Conservation (phyloP, 2,329 filamentous ascomycete genomes). For the Pseudogymnoascus sp. region DNA sequence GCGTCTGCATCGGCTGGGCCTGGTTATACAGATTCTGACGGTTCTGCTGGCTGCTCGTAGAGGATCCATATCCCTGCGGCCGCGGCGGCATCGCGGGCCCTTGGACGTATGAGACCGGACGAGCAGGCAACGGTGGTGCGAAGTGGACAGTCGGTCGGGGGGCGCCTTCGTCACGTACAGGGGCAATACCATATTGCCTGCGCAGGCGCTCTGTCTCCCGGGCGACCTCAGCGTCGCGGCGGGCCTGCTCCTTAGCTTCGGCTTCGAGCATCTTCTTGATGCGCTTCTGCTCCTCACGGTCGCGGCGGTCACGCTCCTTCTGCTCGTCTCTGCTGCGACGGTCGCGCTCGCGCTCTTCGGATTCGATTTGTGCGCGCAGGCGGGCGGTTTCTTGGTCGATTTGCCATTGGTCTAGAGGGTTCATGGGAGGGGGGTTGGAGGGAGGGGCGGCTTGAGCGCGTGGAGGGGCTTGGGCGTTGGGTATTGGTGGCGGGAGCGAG, state of each 20-base stretch:
- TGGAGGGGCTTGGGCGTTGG: constrained; percentile 17
- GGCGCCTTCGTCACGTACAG: constrained; percentile 3
- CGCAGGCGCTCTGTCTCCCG: constrained; percentile 76
- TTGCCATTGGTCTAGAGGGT: constrained; percentile 28
- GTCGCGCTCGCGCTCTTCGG: constrained; percentile 38
- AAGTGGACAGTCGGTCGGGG: constrained; percentile 11
- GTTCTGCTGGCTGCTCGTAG: background rate
- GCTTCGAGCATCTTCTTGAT: constrained; percentile 58
- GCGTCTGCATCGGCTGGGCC: constrained; percentile 8
- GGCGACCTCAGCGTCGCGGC: constrained; percentile 54
- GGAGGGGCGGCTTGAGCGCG: constrained; percentile 16
- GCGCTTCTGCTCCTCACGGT: constrained; percentile 48
- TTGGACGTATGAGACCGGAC: constrained; percentile 2
- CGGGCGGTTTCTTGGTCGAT: constrained; percentile 73
- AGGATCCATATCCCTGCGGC: background rate
- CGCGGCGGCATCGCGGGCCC: background rate
- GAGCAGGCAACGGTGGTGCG: constrained; percentile 14
- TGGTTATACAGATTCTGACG: background rate
- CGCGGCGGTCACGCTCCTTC: constrained; percentile 44
- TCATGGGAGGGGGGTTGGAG: constrained; percentile 26
- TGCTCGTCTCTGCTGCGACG: constrained; percentile 49
- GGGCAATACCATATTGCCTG: constrained; percentile 50
- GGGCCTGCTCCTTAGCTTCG: constrained; percentile 54
- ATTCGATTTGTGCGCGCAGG: constrained; percentile 46
- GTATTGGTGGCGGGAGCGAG: constrained; percentile 17